Evolutionary conservation across 129 eudicot species (phyloP), one percentile per base, ranked within the genome.

Genomic region (Flaveria robusta): DNA sequence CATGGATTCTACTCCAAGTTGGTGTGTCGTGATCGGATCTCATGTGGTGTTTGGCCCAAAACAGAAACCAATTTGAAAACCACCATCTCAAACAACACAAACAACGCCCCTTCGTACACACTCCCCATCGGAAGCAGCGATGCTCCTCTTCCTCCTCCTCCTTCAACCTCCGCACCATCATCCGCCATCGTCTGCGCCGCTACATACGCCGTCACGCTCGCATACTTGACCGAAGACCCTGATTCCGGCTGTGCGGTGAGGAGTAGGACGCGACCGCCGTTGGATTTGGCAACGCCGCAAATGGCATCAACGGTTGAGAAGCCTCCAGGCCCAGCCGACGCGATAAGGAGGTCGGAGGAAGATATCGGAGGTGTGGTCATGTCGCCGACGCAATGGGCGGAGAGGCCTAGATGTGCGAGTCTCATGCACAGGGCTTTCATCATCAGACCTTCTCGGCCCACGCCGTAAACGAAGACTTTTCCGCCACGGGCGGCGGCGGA

Each of bases 111-210:
- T 81, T 91, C 97, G 20, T 89, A 94, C 4, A 91, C 63, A 74
- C 98, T 94, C 70, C 98, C 98, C 97, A 94, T 94, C 39, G 98
- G 98, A 72, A 94, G 85, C 87, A 94, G 81, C 84, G 83, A 42
- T 43, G 74, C 70, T 75, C 85, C 69, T 41, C 55, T 54, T 54
- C 71, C 70, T 75, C 85, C 69, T 41, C 55, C 54, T 54, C 71
- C 70, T 18, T 66, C 86, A 52, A 9, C 67, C 69, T 26, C 76
- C 12, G n/a, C 82, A n/a, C 50, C 84, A 72, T 84, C 96, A 79
- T 88, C 86, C 55, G 96, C 97, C 98, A 94, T 94, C 19, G 97
- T 94, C 86, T 88, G 91, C 9, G 98, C 98, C 43, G 93, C 87
- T 13, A 94, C 83, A 81, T 84, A 60, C 51, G 91, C 97, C 75